A percentile compares a stretch with the other conserved stretches of the same genome.
Evolutionary conservation across 352 stramenopile genomes (phyloP).

Genomic region (Globisporangium paddicum): DNA sequence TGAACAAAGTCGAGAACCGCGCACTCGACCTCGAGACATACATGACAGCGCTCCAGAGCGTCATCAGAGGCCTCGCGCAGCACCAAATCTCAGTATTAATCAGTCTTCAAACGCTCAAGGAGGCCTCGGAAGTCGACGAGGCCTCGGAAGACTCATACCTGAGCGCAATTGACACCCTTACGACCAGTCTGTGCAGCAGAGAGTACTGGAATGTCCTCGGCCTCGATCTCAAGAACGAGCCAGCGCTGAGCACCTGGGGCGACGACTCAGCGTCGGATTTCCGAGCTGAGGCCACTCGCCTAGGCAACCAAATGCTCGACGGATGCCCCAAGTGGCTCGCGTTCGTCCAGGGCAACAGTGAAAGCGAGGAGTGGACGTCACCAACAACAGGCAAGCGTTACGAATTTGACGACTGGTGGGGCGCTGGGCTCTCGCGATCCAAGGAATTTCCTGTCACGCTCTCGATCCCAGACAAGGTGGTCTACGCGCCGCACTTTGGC

Average conservation of each 20-base stretch:
- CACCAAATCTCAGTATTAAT: conserved; percentile 40
- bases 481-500: conserved; percentile 77
- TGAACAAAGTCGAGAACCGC: conserved; percentile 32
- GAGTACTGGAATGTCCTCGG: conserved; percentile 78
- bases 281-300: conserved; percentile 32
- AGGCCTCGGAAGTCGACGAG: conserved; percentile 6
- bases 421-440: conserved; percentile 39
- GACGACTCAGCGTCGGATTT: conserved; percentile 42
- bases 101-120: conserved; percentile 38
- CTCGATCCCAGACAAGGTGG: conserved; percentile 50
- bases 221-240: conserved; percentile 70
- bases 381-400: conserved; percentile 30
- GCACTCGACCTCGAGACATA: conserved; percentile 33
- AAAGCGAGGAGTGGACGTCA: conserved; percentile 35
- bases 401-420: conserved; percentile 63
- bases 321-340: conserved; percentile 62
- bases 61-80: conserved; percentile 35
- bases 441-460: conserved; percentile 42
- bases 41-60: conserved; percentile 33
- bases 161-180: conserved; percentile 39
- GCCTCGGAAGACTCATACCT: conserved; percentile 35
- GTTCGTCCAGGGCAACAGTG: conserved; percentile 67
- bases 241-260: conserved; percentile 37
- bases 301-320: conserved; percentile 58
- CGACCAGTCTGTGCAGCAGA: conserved; percentile 35